Evolutionary conservation across 495 filamentous ascomycete genomes (phyloP), one percentile per base, ranked within the genome.

Genomic region (Amniculicola lignicola): DNA sequence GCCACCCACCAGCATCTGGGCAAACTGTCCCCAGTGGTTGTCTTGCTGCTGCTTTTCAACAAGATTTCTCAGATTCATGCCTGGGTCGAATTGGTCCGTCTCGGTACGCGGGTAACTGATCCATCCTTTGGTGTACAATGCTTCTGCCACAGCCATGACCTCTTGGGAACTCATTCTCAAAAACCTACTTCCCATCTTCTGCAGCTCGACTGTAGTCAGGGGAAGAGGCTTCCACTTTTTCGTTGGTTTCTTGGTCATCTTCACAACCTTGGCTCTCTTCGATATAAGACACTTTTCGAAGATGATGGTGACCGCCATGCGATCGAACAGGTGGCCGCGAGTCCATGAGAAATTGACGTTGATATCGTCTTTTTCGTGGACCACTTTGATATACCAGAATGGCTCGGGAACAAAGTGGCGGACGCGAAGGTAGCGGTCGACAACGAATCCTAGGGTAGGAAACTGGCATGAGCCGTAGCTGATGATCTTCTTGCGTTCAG

Each of bases 381-480:
- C 84, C 12, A 97, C 85, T 61, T 86, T 88, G 72, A 98, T 94
- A 47, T 74, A 76, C 93, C 94, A 98, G 72, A 97, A 97, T 0
- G 79, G 70, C 63, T 98, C 93, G 3, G 92, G 88, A 15, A 92
- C 84, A 67, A 98, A 98, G 63, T 94, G 96, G 55, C 87, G 81
- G 36, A 98, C 90, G 58, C 84, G 79, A 48, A 95, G 86, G 67
- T 97, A 98, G 16, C 92, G 82, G 68, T 98, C 94, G 12, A 98
- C 93, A 0, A 98, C 90, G 60, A 98, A 98, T 2, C 93, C 93
- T 11, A 98, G 74, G 0, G 94, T 97, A 11, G 93, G 93, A 65
- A 98, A 98, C 72, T 98, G 93, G 54, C 93, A 98, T 11, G 90
- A 94, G 14, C 91, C 93, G 70, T 97, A 98, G 69, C 90, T 96